Evolutionary conservation across 768 basidiomycete genomes (phyloP).

Genomic region (Lactarius hatsudake): DNA sequence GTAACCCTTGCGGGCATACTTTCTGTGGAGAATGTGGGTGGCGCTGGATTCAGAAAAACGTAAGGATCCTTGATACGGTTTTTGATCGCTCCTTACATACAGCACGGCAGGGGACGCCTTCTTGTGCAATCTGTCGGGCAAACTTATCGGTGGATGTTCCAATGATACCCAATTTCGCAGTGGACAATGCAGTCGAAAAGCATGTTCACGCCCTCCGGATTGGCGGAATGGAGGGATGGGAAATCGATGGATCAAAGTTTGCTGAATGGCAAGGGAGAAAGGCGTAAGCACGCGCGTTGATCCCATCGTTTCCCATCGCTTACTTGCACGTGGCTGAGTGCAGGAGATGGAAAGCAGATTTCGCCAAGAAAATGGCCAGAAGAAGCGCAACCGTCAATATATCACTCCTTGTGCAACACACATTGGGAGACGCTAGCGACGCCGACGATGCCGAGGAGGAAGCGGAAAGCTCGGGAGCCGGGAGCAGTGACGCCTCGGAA

Average conservation of each 20-base stretch:
- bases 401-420: neutral
- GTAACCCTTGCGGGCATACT: conserved; percentile 73
- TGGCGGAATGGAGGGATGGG: conserved; percentile 53
- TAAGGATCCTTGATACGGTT: conserved; percentile 33
- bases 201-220: conserved; percentile 50
- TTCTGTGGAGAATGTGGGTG: conserved; percentile 67
- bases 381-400: neutral
- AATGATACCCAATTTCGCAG: conserved; percentile 61
- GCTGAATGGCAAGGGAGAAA: conserved; percentile 54
- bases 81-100: conserved; percentile 12
- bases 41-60: conserved; percentile 56
- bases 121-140: conserved; percentile 62
- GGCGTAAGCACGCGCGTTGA: conserved; percentile 42
- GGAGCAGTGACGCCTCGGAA: neutral
- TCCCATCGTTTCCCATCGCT: neutral
- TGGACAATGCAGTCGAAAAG: conserved; percentile 59
- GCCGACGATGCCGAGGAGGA: conserved; percentile 12
- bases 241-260: conserved; percentile 43
- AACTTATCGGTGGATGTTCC: conserved; percentile 40
- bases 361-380: conserved; percentile 1
- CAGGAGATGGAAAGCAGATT: conserved; percentile 23
- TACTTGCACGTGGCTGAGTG: conserved; percentile 11
- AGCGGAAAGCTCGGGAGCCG: conserved; percentile 5
- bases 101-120: conserved; percentile 41
- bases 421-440: neutral